Evolutionary conservation across 108 stramenopile species (phyloP), one percentile per base, ranked within the genome.

Genomic region (Skeletonema tropicum): DNA sequence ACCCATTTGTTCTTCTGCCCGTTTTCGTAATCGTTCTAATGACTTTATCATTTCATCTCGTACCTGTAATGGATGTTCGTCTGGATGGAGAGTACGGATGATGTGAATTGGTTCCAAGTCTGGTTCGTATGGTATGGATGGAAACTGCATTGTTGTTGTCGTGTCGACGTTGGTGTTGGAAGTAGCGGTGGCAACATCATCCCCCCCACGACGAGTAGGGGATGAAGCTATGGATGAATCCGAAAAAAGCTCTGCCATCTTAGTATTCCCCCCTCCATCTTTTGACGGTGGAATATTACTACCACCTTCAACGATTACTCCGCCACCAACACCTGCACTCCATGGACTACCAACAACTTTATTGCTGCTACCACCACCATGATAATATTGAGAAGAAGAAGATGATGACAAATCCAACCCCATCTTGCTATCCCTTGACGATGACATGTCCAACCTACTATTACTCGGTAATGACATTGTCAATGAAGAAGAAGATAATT

Each of bases 1-100:
- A 60, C 80, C 83, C 79, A 84, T 74, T 58, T 84, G 79, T 32
- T 63, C 60, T 68, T 81, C 79, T 15, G 80, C 80, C 36, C 73
- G 32, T 19, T 38, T 32, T 55, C 71, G 49, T 31, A 68, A 32
- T 30, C 72, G 48, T 10, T 30, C 38, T 14, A 84, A 63, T 17
- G 36, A 31, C 12, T 38, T 23, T 46, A 81, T 66, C 77, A 81
- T 70, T 17, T 84, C 80, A 58, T 84, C 83, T 14, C 83, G 69
- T 13, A 76, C 70, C 31, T 73, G 64, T 36, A 84, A 39, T 1
- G 83, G 83, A 63, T 79, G 75, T 31, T 84, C 83, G 7, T 84
- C 75, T 10, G 83, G 80, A 42, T 70, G 59, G 13, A 84, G 52
- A 57, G 83, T 84, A 15, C 83, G 64, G 0, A 84, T 68, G 17